Base-by-base conservation (phyloP, 2,329 filamentous ascomycete genomes). In the Cladosporium cucumerinum region DNA sequence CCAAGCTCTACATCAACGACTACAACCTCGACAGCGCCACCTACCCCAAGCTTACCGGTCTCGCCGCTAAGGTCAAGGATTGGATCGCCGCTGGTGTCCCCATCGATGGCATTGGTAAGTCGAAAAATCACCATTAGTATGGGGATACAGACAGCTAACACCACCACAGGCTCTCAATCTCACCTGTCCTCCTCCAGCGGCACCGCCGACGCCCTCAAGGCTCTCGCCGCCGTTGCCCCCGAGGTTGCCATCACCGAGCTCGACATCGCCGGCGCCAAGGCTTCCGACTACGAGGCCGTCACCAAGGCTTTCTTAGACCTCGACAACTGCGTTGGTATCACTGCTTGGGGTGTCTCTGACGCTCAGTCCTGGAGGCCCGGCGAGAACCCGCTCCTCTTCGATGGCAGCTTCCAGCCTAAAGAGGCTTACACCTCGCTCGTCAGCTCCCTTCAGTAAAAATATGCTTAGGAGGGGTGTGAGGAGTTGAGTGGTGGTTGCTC, bases 1-100 rank as follows among this genome's bases (percentile, higher is more conserved):
- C 87, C 2, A 89, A 88, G 77, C 81, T 92, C 36, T 93, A 90
- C 80, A 90, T 92, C 78, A 93, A 92, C 77, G 89, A 92, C 72
- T 82, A 82, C 74, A 83, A 82, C 79, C 83, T 90, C 60, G 88
- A 90, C 78, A 80, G 76, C 54, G 82, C 87, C n/a, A 81, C 70
- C 68, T 83, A 84, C 71, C 79, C 83, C 68, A 92, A 92, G 80
- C 81, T 80, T 3, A 78, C 76, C 16, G 81, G 77, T 55, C 85
- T 89, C 80, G 55, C 55, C 54, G 80, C 84, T 3, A 75, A 73
- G 39, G 88, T 92, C 69, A 84, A 84, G 72, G 83, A 86, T 72
- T 90, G 87, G 87, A 72, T 86, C 59, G 82, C 82, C 0, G 82
- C 81, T 2, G 89, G 88, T 63, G 77, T 87, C 25, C 87, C 86